Base-by-base conservation (phyloP, 495 filamentous ascomycete species). In the Penicillium pancosmium region DNA sequence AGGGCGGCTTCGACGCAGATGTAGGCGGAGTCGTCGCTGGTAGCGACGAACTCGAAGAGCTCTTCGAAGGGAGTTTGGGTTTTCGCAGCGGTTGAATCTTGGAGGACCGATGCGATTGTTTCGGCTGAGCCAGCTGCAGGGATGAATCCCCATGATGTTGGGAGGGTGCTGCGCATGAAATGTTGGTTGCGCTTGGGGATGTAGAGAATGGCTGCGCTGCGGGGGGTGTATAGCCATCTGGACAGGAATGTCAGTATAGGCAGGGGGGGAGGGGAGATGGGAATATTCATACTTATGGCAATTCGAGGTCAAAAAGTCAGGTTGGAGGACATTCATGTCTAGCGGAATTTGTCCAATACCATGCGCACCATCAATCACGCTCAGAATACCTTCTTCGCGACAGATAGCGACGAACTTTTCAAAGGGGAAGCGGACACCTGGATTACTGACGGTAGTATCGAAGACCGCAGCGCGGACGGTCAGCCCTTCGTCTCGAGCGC, bases 291-390 rank as follows among this genome's bases (percentile, higher is more conserved):
- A 85, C 84, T 97, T 98, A 73, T 97, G 91, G 63, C 84, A 85
- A 67, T 96, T 97, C 21, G 79, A 85, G 9, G 91, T 82, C 60
- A 96, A 86, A 71, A 97, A 97, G 61, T 97, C 92, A 0, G 90
- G 86, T 36, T 87, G 78, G n/a, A 91, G 69, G 21, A 60, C 68
- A 0, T 63, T 63, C 19, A 97, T 74, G 62, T 92, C 80, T 15
- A 97, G 73, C 2, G 76, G 76, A 18, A 96, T 81, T 54, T 92
- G 86, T 1, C 93, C 93, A 34, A 96, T 75, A 5, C 89, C 88
- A 68, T 96, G 92, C 4, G 91, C 92, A 3, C 80, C 92, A 65
- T 96, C 92, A n/a, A 96, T 73, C 19, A 87, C 68, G 62, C 80
- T 84, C 65, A 86, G 70, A 0, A 94, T 76, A 0, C 81, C 84